Conservation (phyloP, 2,329 filamentous ascomycete genomes). For the Graphium sp. region DNA sequence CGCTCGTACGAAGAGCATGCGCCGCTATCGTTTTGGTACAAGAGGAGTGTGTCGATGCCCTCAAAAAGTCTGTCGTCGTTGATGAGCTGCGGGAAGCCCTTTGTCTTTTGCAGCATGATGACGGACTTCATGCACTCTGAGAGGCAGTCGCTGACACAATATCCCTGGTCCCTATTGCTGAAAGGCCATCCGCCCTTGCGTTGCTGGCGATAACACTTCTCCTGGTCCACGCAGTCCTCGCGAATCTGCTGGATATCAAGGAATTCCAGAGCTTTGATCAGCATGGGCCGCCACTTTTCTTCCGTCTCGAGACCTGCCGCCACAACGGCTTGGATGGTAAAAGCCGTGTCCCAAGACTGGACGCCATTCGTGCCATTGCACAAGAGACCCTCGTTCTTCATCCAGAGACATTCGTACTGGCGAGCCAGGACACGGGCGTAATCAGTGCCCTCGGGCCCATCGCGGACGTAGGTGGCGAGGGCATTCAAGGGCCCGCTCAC, state of each 20-base stretch:
- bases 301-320: constrained; percentile 67
- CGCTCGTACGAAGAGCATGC: constrained; percentile 85
- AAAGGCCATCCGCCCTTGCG: constrained; percentile 94
- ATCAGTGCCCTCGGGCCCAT: constrained; percentile 58
- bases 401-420: constrained; percentile 75
- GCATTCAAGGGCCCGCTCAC: constrained; percentile 86
- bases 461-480: constrained; percentile 68
- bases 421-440: constrained; percentile 67
- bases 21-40: constrained; percentile 76
- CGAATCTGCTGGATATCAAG: constrained; percentile 84
- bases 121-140: constrained; percentile 80
- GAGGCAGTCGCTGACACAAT: constrained; percentile 89
- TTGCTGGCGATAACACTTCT: constrained; percentile 72
- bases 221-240: constrained; percentile 63
- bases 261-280: constrained; percentile 67
- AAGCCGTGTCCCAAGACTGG: constrained; percentile 91
- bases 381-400: constrained; percentile 84
- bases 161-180: constrained; percentile 82
- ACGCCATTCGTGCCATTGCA: constrained; percentile 97
- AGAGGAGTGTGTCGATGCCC: constrained; percentile 75
- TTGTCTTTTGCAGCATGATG: constrained; percentile 65
- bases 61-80: constrained; percentile 68
- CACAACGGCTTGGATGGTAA: constrained; percentile 67
- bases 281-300: constrained; percentile 64
- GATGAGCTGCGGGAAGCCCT: constrained; percentile 57